Base-by-base conservation (phyloP, 2,329 filamentous ascomycete genomes). In the Pseudogymnoascus sp. region DNA sequence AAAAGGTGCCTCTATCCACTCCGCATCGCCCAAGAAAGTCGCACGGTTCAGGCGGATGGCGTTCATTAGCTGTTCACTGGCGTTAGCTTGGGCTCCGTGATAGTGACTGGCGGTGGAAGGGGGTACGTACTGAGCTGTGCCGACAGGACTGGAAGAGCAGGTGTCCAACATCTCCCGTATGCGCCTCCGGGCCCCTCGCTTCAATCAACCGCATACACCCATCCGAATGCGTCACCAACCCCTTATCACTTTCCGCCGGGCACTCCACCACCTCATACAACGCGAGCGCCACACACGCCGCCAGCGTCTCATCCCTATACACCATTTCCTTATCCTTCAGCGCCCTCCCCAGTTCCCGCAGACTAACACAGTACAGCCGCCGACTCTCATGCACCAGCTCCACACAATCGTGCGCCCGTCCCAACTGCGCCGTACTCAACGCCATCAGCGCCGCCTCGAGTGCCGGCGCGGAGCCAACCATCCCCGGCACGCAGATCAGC, bases 181-280 rank as follows among this genome's bases (percentile, higher is more conserved):
- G 72, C 14, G 69, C 68, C 55, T 70, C 64, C 5, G 73, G 67
- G 0, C 75, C 75, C 42, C 74, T 69, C 6, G 70, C 62, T 59
- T 73, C 66, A 25, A 75, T 66, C 25, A 76, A 63, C 12, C 67
- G 70, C n/a, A 69, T 60, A 58, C 71, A 70, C 9, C 74, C 74
- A 11, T 68, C 66, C 19, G 70, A 69, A 55, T 76, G 74, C 30
- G 66, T 71, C 7, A 70, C 63, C 66, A 73, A 75, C 2, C 68
- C 74, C 2, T 66, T 60, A 8, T 66, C 63, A n/a, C 67, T 71
- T 12, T 67, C 61, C 36, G 65, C 67, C 0, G 75, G 74, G 63
- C 75, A 76, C 65, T 76, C 73, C 33, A 70, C 64, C 8, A 72
- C 65, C 62, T 73, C 72, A 60, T 76, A 77, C 42, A 75, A 67